These are phyloP conservation scores for Forsythia suspensa DNA, from an alignment of 257 asterid genomes.

Conservation along the genomic window DNA sequence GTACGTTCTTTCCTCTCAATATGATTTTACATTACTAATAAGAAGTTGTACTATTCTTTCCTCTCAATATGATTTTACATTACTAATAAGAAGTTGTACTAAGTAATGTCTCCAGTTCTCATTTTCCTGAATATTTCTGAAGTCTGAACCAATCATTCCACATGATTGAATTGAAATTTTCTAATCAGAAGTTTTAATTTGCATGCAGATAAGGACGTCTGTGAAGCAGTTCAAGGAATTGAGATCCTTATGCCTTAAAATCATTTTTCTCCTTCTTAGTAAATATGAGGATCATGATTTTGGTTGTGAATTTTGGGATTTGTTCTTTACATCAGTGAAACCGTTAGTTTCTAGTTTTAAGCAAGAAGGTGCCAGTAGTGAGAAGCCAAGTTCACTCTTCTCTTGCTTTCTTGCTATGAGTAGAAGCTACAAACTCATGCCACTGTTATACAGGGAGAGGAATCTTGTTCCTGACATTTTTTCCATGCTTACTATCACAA, in stretches of 20 bases:
- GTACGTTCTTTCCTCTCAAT: not conserved
- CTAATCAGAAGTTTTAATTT: conserved; percentile 27
- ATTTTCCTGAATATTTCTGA: conserved; percentile 6
- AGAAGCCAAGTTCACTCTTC: conserved; percentile 86
- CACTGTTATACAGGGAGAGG: conserved; percentile 58
- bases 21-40: not conserved
- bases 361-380: conserved; percentile 80
- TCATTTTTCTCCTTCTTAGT: conserved; percentile 56
- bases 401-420: conserved; percentile 95
- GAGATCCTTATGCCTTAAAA: conserved; percentile 85
- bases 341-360: conserved; percentile 68
- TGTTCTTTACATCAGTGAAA: conserved; percentile 64
- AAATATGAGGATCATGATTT: conserved; percentile 69
- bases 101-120: not conserved
- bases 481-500: conserved; percentile 61
- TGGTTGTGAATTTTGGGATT: conserved; percentile 70
- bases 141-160: not conserved
- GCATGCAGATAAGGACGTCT: conserved; percentile 53
- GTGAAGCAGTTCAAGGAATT: conserved; percentile 77
- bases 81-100: conserved; percentile 1
- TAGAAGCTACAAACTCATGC: conserved; percentile 67
- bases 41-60: conserved; percentile 3
- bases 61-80: not conserved
- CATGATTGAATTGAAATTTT: not conserved
- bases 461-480: conserved; percentile 83